phyloP scores from a whole-genome alignment of 1,284 basidiomycete species.

The Chalciporus piperatoides region DNA sequence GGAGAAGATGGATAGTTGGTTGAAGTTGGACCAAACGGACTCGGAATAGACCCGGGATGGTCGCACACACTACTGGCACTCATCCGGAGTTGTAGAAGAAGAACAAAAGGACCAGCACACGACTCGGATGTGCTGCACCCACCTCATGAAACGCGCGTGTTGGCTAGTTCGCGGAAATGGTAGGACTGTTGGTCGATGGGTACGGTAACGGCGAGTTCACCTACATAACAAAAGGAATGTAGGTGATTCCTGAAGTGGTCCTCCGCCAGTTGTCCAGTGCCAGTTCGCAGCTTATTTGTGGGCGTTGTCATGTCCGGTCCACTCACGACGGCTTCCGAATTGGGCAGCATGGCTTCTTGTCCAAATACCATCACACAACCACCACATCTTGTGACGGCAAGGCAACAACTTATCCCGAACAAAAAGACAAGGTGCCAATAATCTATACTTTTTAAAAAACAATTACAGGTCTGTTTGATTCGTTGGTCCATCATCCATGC shows the following conservation, averaged over 20 bases:
- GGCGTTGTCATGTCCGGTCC: not conserved
- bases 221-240: not conserved
- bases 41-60: slow-evolving; percentile 2
- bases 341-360: not conserved
- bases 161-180: too few species aligned
- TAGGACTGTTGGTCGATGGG: too few species aligned
- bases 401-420: not conserved
- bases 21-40: slow-evolving; percentile 21
- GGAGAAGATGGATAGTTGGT: slow-evolving; percentile 59
- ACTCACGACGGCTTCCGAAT: slow-evolving; percentile 9
- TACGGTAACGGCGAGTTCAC: too few species aligned
- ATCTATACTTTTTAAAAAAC: not conserved
- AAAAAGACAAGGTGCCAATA: not conserved
- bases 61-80: too few species aligned
- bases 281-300: not conserved
- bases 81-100: not conserved
- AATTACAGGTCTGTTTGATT: not conserved
- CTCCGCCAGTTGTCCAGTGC: too few species aligned
- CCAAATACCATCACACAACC: not conserved
- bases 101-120: not conserved
- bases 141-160: too few species aligned
- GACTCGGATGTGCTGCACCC: too few species aligned
- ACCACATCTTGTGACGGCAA: not conserved
- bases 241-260: not conserved
- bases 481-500: too few species aligned